phyloP scores from a whole-genome alignment of 1,284 basidiomycete species.

The Tilletia indica region DNA sequence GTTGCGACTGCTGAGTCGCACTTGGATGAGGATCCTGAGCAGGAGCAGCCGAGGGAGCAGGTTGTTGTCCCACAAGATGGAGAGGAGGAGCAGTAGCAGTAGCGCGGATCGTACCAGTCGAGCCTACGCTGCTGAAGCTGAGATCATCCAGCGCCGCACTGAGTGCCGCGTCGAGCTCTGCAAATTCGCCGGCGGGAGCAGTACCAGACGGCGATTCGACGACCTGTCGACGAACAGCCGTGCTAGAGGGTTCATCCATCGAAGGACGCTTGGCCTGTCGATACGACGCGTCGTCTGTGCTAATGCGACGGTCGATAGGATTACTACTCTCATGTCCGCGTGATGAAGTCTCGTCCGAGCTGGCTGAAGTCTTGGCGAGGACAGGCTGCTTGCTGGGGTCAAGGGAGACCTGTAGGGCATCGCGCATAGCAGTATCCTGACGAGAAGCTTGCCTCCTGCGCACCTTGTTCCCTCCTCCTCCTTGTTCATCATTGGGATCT shows the following conservation, averaged over 20 bases:
- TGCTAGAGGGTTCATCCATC: background rate
- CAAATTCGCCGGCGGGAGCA: background rate
- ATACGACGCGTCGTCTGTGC: background rate
- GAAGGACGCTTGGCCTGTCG: background rate
- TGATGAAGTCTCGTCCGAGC: too few relatives aligned
- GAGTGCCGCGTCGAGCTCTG: constrained; percentile 38
- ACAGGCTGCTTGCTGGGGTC: background rate
- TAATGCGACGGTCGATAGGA: background rate
- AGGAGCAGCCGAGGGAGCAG: background rate
- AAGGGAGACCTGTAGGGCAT: background rate
- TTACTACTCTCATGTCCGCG: background rate
- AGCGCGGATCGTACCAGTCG: constrained; percentile 11
- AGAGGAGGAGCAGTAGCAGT: background rate
- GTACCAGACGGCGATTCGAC: background rate
- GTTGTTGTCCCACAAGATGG: background rate
- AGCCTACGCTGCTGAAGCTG: constrained; percentile 35
- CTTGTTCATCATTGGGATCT: background rate
- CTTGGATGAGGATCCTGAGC: background rate
- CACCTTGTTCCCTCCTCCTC: background rate
- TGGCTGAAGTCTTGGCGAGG: background rate
- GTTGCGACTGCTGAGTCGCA: background rate
- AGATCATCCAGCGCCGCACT: constrained; percentile 43
- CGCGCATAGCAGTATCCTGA: constrained; percentile 6
- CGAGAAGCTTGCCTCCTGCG: background rate
- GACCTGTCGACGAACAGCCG: background rate